Conservation (phyloP, 2,329 filamentous ascomycete species). For the Phialocephala subalpina region DNA sequence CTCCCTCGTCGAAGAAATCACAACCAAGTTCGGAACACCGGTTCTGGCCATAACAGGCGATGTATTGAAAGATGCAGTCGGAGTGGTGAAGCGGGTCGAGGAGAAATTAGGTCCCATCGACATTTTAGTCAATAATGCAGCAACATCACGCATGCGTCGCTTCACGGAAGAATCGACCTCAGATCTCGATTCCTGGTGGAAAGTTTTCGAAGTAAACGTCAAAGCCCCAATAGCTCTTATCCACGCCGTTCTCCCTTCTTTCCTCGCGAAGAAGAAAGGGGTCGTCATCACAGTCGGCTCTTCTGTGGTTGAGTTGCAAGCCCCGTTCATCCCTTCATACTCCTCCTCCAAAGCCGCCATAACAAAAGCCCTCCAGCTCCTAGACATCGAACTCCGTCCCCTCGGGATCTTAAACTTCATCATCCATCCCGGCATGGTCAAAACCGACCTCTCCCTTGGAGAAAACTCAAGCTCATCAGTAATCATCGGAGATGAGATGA, state of each 20-base stretch:
- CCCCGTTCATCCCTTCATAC: slow-evolving; percentile 21
- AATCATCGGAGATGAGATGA: slow-evolving; percentile 11
- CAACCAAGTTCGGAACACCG: slow-evolving; percentile 6
- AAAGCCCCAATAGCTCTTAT: slow-evolving; percentile 19
- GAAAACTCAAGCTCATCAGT: too few species aligned
- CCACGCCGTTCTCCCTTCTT: slow-evolving; percentile 26
- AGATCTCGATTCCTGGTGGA: not conserved
- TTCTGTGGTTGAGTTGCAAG: not conserved
- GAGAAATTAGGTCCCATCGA: not conserved
- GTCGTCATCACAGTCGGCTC: slow-evolving; percentile 22
- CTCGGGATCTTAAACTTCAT: slow-evolving; percentile 21
- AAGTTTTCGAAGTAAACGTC: slow-evolving; percentile 4
- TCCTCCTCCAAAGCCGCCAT: slow-evolving; percentile 22
- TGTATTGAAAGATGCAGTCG: not conserved
- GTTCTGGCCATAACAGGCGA: slow-evolving; percentile 11
- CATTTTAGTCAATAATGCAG: slow-evolving; percentile 10
- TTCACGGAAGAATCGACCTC: not conserved
- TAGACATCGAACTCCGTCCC: slow-evolving; percentile 21
- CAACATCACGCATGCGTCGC: not conserved
- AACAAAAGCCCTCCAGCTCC: slow-evolving; percentile 15
- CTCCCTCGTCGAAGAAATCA: slow-evolving; percentile 21
- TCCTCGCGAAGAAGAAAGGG: slow-evolving; percentile 18
- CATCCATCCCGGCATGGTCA: slow-evolving; percentile 25
- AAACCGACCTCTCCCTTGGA: not conserved
- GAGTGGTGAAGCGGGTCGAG: not conserved